These are phyloP conservation scores for Cyberlindnera misumaiensis DNA, from an alignment of 805 yeast genomes.

Conservation along the genomic window DNA sequence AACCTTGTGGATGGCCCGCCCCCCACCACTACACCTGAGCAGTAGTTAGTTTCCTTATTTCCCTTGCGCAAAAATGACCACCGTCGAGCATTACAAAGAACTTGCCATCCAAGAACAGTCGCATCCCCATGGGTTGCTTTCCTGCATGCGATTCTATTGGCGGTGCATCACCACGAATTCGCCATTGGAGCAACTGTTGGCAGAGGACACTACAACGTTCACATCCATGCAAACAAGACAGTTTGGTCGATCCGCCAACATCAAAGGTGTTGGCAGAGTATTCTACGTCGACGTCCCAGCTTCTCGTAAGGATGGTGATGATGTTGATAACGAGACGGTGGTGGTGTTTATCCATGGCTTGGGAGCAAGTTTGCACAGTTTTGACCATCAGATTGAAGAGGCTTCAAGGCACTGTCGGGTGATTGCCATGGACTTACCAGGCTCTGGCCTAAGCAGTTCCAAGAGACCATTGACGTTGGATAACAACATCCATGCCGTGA, in stretches of 20 bases:
- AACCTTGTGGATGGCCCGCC: too few relatives aligned
- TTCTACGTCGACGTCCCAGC: slow-evolving; percentile 12
- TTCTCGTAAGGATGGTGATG: slow-evolving; percentile 6
- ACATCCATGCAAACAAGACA: slow-evolving; percentile 8
- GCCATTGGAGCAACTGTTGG: slow-evolving; percentile 11
- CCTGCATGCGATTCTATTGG: background rate
- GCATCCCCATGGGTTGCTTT: background rate
- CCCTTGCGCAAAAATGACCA: too few relatives aligned
- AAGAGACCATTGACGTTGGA: slow-evolving; percentile 9
- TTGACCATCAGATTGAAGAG: slow-evolving; percentile 57
- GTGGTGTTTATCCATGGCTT: slow-evolving; percentile 76
- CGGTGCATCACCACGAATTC: slow-evolving; percentile 4
- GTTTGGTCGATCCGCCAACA: slow-evolving; percentile 5
- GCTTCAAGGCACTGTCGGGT: slow-evolving; percentile 54
- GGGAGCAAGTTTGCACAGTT: slow-evolving; percentile 86
- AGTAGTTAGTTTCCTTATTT: too few relatives aligned
- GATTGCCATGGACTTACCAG: slow-evolving; percentile 76
- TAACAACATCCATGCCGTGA: slow-evolving; percentile 12
- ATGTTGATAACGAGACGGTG: slow-evolving; percentile 36
- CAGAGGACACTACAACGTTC: slow-evolving; percentile 15
- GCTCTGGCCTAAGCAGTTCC: slow-evolving; percentile 56
- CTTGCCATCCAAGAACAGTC: slow-evolving; percentile 16
- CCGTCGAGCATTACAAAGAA: slow-evolving; percentile 13
- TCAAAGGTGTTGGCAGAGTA: slow-evolving; percentile 12
- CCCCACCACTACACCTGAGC: too few relatives aligned